Evolutionary conservation across 2,329 filamentous ascomycete genomes (phyloP), one percentile per base, ranked within the genome.

Genomic region (Onygenales sp.): DNA sequence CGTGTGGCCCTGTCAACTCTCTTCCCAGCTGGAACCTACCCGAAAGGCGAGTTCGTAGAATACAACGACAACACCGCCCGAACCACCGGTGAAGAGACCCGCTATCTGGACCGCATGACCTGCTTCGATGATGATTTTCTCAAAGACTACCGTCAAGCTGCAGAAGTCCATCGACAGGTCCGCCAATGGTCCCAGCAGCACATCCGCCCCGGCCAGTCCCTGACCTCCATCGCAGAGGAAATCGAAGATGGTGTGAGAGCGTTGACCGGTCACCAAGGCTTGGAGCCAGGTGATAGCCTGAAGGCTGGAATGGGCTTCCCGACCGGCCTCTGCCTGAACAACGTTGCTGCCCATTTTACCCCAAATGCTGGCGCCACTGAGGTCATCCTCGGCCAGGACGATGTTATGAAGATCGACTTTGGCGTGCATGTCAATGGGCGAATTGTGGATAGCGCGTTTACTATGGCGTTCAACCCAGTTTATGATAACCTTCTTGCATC

Each of bases 321-420:
- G 0, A 80, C 78, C 3, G 79, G 79, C 0, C 60, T 81, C 27
- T 75, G 71, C 54, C 60, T 81, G 52, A 80, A 82, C 58, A 72
- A 81, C 57, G 68, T 72, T 43, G 78, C 73, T 11, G 79, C 79
- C 6, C 79, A 82, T 64, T 82, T 72, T 60, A 80, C 78, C 1
- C 79, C 79, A 6, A 82, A 80, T 59, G 74, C 78, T 1, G 77
- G 78, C 2, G 72, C 78, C 64, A 85, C 83, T 69, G 88, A 89
- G 67, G 80, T 86, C 62, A 71, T 90, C 36, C 74, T 93, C 55
- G 75, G 86, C 64, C 69, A 84, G 57, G 79, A 82, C 57, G 87
- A 94, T 65, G 87, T 94, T 38, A 80, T 92, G 78, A 91, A 89
- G 69, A 83, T 91, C 7, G 87, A 92, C 63, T 87, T 90, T 63